Percentiles rank a stretch among this genome's conserved stretches.
phyloP scores from a whole-genome alignment of 768 basidiomycete genomes.

The Leccinum olivaceopallidum region DNA sequence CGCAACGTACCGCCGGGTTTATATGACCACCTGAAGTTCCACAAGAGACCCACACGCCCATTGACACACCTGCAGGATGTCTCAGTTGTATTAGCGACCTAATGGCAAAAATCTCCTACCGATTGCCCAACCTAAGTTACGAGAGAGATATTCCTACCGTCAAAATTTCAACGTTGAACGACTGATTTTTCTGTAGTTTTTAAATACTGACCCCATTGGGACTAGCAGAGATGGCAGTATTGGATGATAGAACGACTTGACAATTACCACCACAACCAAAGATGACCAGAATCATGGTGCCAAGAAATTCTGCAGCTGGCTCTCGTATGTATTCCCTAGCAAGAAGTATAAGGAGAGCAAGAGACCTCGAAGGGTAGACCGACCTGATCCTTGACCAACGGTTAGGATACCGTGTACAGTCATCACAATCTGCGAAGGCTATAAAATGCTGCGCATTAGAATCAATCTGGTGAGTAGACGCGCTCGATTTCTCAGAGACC shows the following conservation, averaged over 20 bases:
- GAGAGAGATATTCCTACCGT: constrained; percentile 23
- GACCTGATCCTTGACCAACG: constrained; percentile 57
- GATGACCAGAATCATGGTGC: constrained; percentile 56
- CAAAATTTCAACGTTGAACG: constrained; percentile 3
- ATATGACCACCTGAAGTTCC: constrained; percentile 76
- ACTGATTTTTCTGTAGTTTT: background rate
- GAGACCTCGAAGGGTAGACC: background rate
- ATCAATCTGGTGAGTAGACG: constrained; percentile 12
- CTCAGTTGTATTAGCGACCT: background rate
- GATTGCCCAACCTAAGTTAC: constrained; percentile 33
- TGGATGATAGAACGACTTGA: constrained; percentile 53
- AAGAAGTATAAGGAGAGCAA: constrained; percentile 2
- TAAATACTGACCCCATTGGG: constrained; percentile 55
- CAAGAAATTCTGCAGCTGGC: constrained; percentile 64
- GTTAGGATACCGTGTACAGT: constrained; percentile 46
- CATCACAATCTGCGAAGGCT: constrained; percentile 31
- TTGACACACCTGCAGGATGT: constrained; percentile 43
- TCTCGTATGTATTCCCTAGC: constrained; percentile 50
- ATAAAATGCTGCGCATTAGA: constrained; percentile 3
- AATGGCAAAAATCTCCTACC: constrained; percentile 19
- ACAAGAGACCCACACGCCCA: constrained; percentile 68
- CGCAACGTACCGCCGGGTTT: constrained; percentile 59
- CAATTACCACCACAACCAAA: constrained; percentile 61
- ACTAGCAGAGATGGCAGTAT: constrained; percentile 43
- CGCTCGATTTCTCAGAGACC: constrained; percentile 22